Conservation (phyloP, 805 yeast species). For the Wickerhamomyces ciferrii region DNA sequence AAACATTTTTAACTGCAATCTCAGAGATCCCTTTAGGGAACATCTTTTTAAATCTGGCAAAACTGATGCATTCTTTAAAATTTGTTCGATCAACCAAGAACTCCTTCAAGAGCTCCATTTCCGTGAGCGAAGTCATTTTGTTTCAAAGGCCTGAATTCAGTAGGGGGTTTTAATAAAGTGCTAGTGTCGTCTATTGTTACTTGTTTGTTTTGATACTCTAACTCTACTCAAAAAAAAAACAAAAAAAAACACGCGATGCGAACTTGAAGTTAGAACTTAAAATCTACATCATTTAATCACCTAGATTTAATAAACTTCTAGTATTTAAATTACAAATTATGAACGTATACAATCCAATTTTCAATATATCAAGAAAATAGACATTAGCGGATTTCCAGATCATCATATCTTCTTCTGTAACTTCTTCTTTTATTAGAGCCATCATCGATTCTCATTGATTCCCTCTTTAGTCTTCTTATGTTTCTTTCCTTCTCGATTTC, state of each 20-base stretch:
- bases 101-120: conserved; percentile 1
- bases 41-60: conserved; percentile 4
- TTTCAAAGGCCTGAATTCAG: no score
- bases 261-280: no score
- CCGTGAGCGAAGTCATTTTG: not conserved
- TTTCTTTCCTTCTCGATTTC: conserved; percentile 94
- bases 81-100: conserved; percentile 14
- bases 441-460: conserved; percentile 69
- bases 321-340: no score
- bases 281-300: no score
- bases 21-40: conserved; percentile 12
- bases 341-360: not conserved
- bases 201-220: not conserved
- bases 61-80: conserved; percentile 3
- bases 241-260: no score
- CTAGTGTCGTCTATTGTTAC: not conserved
- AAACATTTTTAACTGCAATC: conserved; percentile 1
- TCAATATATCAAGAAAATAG: not conserved
- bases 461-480: conserved; percentile 87
- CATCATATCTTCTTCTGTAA: conserved; percentile 45
- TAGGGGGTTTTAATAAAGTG: no score
- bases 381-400: conserved; percentile 27
- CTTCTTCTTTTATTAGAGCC: conserved; percentile 33
- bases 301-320: no score
- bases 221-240: no score